Base-by-base conservation (phyloP, 2,329 filamentous ascomycete genomes). In the Teratosphaeria pseudoeucalypti region DNA sequence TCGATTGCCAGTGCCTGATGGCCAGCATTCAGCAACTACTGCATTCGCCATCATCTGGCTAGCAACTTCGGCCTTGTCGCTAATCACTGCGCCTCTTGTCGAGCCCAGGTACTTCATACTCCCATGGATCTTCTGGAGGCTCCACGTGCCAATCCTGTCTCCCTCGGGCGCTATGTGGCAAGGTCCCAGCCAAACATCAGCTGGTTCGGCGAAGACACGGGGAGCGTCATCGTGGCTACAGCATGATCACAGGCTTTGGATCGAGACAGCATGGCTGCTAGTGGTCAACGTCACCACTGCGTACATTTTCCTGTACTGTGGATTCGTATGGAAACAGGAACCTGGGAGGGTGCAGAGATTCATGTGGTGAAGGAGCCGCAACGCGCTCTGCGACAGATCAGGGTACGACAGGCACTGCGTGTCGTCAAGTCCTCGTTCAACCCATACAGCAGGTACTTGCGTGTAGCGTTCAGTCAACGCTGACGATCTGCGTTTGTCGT, bases 51-150 rank as follows among this genome's bases (percentile, higher is more conserved):
- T 85, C 26, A 74, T 86, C 34, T 86, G 82, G 79, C 72, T 96
- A 7, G 75, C 85, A 4, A 82, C 92, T 0, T 91, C 91, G 0
- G 70, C 86, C 0, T 78, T 96, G 3, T 92, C 89, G 0, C 82
- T 99, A 12, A 77, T 96, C 58, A 94, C 90, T 0, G 92, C 94
- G 0, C 92, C 94, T 0, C 81, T 99, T 0, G 92, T 99, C 10
- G 94, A 99, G 73, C 94, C 94, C 14, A 84, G 94, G 14, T 99
- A 99, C 74, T 96, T 96, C 73, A 95, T 99, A 70, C 80, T 96
- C 12, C 92, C 92, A 0, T 99, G 91, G 90, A 82, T 96, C 9
- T 85, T 96, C 68, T 97, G 92, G 90, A 82, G 94, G 0, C 75
- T 97, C 7, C 82, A 95, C 68, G 76, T 95, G 0, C 90, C 90